Evolutionary conservation across 176 grass and related monocot genomes (phyloP).

Genomic region (Avena sativa): DNA sequence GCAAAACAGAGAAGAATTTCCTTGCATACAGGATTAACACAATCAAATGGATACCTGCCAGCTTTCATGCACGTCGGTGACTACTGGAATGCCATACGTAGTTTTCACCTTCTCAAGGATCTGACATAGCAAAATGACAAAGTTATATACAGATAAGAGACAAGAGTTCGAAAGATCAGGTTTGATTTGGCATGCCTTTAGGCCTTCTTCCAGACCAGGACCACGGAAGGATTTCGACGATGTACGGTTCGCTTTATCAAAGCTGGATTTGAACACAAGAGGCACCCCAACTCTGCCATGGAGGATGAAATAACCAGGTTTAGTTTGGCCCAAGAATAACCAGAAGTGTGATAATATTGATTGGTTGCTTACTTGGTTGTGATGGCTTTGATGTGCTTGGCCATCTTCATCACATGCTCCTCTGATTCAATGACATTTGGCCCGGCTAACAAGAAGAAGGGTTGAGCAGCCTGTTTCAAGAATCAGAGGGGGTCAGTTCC

Average conservation of each 20-base stretch:
- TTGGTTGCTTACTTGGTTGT: slow-evolving; percentile 68
- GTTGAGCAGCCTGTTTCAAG: slow-evolving; percentile 71
- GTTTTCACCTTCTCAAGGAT: slow-evolving; percentile 95
- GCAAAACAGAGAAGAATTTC: not conserved
- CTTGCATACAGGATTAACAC: not conserved
- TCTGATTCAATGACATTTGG: slow-evolving; percentile 97
- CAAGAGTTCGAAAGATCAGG: not conserved
- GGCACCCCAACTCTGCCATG: slow-evolving; percentile 71
- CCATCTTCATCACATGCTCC: slow-evolving; percentile 89
- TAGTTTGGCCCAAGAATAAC: slow-evolving; percentile 1
- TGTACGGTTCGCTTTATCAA: slow-evolving; percentile 96
- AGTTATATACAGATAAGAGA: not conserved
- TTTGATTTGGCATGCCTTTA: slow-evolving; percentile 53
- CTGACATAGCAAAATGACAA: slow-evolving; percentile 35
- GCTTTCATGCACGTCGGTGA: slow-evolving; percentile 97
- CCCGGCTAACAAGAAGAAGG: slow-evolving; percentile 88
- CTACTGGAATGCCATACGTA: slow-evolving; percentile 77
- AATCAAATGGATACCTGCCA: slow-evolving; percentile 63
- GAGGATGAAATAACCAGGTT: slow-evolving; percentile 1
- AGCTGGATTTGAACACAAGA: slow-evolving; percentile 94
- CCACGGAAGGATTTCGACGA: slow-evolving; percentile 93
- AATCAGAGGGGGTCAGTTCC: slow-evolving; percentile 32
- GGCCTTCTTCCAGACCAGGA: slow-evolving; percentile 87
- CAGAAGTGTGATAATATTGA: not conserved
- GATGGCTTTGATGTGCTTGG: slow-evolving; percentile 76